Conservation (phyloP, 495 filamentous ascomycete genomes). For the Penicillium soppii region DNA sequence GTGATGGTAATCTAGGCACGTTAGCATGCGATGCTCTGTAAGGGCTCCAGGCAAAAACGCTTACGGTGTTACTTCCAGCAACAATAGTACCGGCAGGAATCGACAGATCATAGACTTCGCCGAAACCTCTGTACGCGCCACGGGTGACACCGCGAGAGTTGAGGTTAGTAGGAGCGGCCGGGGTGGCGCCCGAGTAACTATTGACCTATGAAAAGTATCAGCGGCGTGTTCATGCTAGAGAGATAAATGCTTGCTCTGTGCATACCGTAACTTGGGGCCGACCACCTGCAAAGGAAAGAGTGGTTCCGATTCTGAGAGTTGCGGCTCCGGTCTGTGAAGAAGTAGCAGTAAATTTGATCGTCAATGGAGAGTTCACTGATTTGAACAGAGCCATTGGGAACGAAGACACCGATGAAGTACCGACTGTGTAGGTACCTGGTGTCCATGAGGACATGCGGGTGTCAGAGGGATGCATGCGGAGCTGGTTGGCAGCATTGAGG, state of each 20-base stretch:
- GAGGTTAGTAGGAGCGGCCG: conserved; percentile 60
- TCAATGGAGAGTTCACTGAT: conserved; percentile 58
- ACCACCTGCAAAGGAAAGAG: conserved; percentile 57
- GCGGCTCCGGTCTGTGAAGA: conserved; percentile 50
- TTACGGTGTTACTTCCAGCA: conserved; percentile 55
- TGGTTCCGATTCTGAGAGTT: conserved; percentile 64
- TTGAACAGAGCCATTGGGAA: conserved; percentile 71
- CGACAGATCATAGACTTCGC: conserved; percentile 59
- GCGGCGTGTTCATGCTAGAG: background rate
- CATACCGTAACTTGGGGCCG: conserved; percentile 29
- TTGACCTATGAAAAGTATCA: conserved; percentile 41
- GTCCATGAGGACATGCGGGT: conserved; percentile 59
- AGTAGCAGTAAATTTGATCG: conserved; percentile 58
- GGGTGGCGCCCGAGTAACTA: conserved; percentile 43
- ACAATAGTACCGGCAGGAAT: conserved; percentile 58
- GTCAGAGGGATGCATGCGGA: conserved; percentile 67
- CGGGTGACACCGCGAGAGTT: conserved; percentile 63
- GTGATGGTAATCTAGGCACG: conserved; percentile 50
- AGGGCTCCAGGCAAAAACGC: background rate
- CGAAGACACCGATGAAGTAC: conserved; percentile 44
- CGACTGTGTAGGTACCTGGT: conserved; percentile 59
- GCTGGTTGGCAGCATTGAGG: conserved; percentile 63
- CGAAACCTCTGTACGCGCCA: conserved; percentile 60
- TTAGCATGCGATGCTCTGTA: background rate
- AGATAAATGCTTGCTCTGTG: background rate